A percentile compares a stretch with the other conserved stretches of the same genome.
Conservation (phyloP, 805 yeast species). For the Zygoascus biomembranicola region DNA sequence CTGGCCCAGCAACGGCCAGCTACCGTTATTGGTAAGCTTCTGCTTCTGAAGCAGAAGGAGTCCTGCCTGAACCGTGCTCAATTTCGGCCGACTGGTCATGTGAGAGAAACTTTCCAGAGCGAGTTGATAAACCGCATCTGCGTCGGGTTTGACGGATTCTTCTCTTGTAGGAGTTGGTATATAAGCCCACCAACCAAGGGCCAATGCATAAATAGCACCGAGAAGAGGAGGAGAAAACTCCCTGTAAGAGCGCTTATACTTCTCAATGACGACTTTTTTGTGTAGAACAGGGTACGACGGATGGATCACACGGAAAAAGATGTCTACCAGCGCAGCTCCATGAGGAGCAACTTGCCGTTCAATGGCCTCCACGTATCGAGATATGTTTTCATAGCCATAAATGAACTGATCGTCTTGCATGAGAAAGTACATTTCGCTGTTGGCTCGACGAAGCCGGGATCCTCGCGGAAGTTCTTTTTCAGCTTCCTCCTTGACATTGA, state of each 20-base stretch:
- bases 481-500: constrained; percentile 48
- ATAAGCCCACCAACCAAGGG: constrained; percentile 24
- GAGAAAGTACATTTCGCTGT: constrained; percentile 63
- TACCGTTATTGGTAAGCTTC: constrained; percentile 20
- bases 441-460: constrained; percentile 66
- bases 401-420: constrained; percentile 61
- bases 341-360: constrained; percentile 84
- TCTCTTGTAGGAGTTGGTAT: constrained; percentile 15
- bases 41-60: constrained; percentile 37
- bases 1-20: constrained; percentile 49
- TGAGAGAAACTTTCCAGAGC: constrained; percentile 14
- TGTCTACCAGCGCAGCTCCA: constrained; percentile 59
- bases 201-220: constrained; percentile 21
- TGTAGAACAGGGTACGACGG: constrained; percentile 18
- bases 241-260: constrained; percentile 17
- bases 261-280: constrained; percentile 21
- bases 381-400: constrained; percentile 42
- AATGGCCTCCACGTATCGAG: constrained; percentile 69
- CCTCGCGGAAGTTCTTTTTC: constrained; percentile 66
- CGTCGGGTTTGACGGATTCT: constrained; percentile 11
- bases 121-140: constrained; percentile 15
- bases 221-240: constrained; percentile 19
- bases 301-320: constrained; percentile 76
- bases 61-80: constrained; percentile 29
- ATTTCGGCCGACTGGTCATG: constrained; percentile 15